A percentile compares a stretch with the other conserved stretches of the same genome.
These are phyloP conservation scores for Alternaria tenuissima DNA, from an alignment of 2,329 filamentous ascomycete genomes.

Conservation along the genomic window DNA sequence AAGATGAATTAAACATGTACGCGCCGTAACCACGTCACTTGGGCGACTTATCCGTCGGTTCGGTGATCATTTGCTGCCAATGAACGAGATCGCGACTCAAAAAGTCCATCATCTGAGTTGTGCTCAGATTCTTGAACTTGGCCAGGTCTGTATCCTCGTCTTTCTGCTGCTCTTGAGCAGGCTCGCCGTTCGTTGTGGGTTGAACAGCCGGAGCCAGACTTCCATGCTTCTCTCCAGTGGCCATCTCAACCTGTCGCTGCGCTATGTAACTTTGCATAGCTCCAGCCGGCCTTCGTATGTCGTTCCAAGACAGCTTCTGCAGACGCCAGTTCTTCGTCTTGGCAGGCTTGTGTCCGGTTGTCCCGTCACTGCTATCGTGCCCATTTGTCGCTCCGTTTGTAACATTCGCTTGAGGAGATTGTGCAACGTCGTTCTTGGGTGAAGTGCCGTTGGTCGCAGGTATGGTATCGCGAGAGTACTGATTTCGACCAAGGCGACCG, in stretches of 20 bases:
- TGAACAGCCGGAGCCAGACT: slow-evolving; percentile 38
- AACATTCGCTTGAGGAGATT: slow-evolving; percentile 44
- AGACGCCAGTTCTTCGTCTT: slow-evolving; percentile 66
- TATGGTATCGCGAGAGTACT: slow-evolving; percentile 48
- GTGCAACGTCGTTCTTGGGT: slow-evolving; percentile 39
- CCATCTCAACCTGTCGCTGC: slow-evolving; percentile 86
- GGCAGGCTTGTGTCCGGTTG: slow-evolving; percentile 65
- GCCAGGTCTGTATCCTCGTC: slow-evolving; percentile 54
- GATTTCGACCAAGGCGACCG: slow-evolving; percentile 49
- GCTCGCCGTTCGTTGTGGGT: slow-evolving; percentile 33
- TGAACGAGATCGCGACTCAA: slow-evolving; percentile 81
- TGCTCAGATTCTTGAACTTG: slow-evolving; percentile 76
- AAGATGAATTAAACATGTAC: not conserved
- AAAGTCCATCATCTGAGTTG: slow-evolving; percentile 89
- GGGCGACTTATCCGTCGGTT: slow-evolving; percentile 40
- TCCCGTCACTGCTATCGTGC: slow-evolving; percentile 62
- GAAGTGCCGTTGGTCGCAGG: slow-evolving; percentile 46
- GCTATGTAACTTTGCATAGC: slow-evolving; percentile 90
- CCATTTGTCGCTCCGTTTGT: slow-evolving; percentile 47
- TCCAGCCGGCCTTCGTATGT: slow-evolving; percentile 85
- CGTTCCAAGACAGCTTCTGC: slow-evolving; percentile 77
- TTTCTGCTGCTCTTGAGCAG: slow-evolving; percentile 31
- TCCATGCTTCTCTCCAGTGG: slow-evolving; percentile 60
- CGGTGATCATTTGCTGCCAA: slow-evolving; percentile 72
- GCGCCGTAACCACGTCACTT: not conserved